These are phyloP conservation scores for Beauveria bassiana DNA, from an alignment of 2,329 filamentous ascomycete species.

Conservation along the genomic window DNA sequence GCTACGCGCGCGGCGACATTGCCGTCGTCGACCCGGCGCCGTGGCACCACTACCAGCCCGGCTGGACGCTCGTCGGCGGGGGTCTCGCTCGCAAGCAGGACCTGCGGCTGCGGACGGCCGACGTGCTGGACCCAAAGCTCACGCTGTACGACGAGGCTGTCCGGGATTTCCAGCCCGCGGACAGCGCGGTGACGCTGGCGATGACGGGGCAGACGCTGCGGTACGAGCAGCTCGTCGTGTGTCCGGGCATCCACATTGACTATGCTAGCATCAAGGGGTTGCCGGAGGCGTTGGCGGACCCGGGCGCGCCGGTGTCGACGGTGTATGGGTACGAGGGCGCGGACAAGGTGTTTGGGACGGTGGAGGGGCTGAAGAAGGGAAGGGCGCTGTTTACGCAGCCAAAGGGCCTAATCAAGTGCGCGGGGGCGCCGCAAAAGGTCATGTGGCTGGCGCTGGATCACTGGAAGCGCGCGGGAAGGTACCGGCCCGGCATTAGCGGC, in stretches of 20 bases:
- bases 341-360: slow-evolving; percentile 43
- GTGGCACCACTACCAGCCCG: slow-evolving; percentile 62
- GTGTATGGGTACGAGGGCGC: slow-evolving; percentile 50
- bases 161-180: slow-evolving; percentile 41
- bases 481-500: slow-evolving; percentile 31
- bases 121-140: slow-evolving; percentile 51
- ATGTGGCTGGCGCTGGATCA: slow-evolving; percentile 55
- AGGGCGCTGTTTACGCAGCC: slow-evolving; percentile 53
- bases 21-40: slow-evolving; percentile 55
- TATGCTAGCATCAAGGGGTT: slow-evolving; percentile 45
- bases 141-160: slow-evolving; percentile 51
- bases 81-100: slow-evolving; percentile 57
- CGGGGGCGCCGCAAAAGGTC: slow-evolving; percentile 53
- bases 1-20: slow-evolving; percentile 51
- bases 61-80: slow-evolving; percentile 62
- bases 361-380: slow-evolving; percentile 41
- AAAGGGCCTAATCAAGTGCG: slow-evolving; percentile 51
- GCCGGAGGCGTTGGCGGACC: slow-evolving; percentile 45
- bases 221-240: slow-evolving; percentile 60
- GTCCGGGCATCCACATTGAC: slow-evolving; percentile 47
- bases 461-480: slow-evolving; percentile 48
- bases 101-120: slow-evolving; percentile 40
- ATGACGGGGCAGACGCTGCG: slow-evolving; percentile 37
- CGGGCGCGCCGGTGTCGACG: slow-evolving; percentile 41
- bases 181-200: slow-evolving; percentile 49